These are phyloP conservation scores for Penicillium sclerotiorum DNA, from an alignment of 2,329 filamentous ascomycete species.

Conservation along the genomic window DNA sequence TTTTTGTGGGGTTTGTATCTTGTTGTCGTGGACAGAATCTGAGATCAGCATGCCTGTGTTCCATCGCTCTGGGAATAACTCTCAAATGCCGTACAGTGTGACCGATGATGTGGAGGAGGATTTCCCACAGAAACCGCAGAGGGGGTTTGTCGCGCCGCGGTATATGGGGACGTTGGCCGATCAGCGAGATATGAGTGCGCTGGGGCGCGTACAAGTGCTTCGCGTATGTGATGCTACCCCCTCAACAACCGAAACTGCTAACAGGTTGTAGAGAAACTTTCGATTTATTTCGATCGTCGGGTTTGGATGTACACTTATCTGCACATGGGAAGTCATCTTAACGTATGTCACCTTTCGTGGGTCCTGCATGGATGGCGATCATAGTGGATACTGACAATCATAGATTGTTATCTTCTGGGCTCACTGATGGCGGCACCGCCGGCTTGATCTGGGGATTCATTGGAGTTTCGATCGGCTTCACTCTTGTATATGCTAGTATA, in stretches of 20 bases:
- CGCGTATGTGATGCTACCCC: slow-evolving; percentile 30
- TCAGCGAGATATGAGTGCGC: slow-evolving; percentile 40
- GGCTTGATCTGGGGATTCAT: slow-evolving; percentile 44
- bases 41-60: slow-evolving; percentile 15
- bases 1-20: background rate
- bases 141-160: slow-evolving; percentile 35
- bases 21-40: background rate
- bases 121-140: slow-evolving; percentile 23
- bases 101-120: slow-evolving; percentile 20
- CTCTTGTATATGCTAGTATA: slow-evolving; percentile 41
- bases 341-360: slow-evolving; percentile 30
- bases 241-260: slow-evolving; percentile 1
- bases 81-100: slow-evolving; percentile 15
- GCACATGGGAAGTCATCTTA: slow-evolving; percentile 48
- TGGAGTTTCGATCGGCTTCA: slow-evolving; percentile 34
- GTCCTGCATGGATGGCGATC: background rate
- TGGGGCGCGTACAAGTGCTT: slow-evolving; percentile 44
- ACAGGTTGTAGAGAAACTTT: slow-evolving; percentile 44
- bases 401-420: slow-evolving; percentile 33
- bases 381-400: slow-evolving; percentile 13
- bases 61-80: slow-evolving; percentile 13
- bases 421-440: slow-evolving; percentile 42
- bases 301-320: slow-evolving; percentile 47
- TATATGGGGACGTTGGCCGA: slow-evolving; percentile 44
- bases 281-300: slow-evolving; percentile 49